These are phyloP conservation scores for Catharanthus roseus DNA, from an alignment of 257 asterid genomes.

Conservation along the genomic window DNA sequence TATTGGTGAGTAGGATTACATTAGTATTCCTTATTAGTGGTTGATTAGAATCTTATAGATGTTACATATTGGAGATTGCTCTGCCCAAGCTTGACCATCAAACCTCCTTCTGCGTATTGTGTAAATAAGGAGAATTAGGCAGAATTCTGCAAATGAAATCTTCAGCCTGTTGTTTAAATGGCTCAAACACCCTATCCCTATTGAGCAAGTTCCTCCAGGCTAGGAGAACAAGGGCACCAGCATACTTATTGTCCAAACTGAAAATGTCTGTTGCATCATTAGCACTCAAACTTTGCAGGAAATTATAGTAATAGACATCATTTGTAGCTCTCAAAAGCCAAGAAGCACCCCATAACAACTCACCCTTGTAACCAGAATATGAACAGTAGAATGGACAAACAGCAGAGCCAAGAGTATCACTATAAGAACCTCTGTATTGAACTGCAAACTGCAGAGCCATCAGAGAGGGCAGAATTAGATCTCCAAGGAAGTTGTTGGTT, in stretches of 20 bases:
- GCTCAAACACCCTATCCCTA: constrained; percentile 34
- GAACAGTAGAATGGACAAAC: constrained; percentile 89
- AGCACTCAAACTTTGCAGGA: constrained; percentile 48
- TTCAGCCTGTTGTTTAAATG: constrained; percentile 51
- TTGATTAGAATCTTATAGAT: constrained; percentile 57
- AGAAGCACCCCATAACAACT: constrained; percentile 79
- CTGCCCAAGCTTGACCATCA: constrained; percentile 55
- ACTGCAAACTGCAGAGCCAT: constrained; percentile 75
- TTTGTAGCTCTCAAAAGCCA: constrained; percentile 84
- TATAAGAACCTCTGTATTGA: constrained; percentile 61
- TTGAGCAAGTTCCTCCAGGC: constrained; percentile 67
- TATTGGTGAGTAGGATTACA: too few species aligned
- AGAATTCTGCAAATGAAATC: constrained; percentile 64
- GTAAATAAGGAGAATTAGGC: constrained; percentile 72
- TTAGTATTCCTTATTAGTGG: constrained; percentile 78
- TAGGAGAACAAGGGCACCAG: constrained; percentile 80
- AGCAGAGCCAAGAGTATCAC: constrained; percentile 59
- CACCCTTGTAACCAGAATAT: constrained; percentile 80
- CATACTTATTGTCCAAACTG: constrained; percentile 88
- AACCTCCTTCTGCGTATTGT: constrained; percentile 68
- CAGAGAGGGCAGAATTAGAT: constrained; percentile 56
- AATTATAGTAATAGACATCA: constrained; percentile 41
- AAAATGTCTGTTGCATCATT: constrained; percentile 54
- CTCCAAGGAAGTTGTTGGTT: constrained; percentile 56
- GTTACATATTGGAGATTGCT: constrained; percentile 82